Conservation (phyloP, 2,329 filamentous ascomycete genomes). For the Alternaria dauci region DNA sequence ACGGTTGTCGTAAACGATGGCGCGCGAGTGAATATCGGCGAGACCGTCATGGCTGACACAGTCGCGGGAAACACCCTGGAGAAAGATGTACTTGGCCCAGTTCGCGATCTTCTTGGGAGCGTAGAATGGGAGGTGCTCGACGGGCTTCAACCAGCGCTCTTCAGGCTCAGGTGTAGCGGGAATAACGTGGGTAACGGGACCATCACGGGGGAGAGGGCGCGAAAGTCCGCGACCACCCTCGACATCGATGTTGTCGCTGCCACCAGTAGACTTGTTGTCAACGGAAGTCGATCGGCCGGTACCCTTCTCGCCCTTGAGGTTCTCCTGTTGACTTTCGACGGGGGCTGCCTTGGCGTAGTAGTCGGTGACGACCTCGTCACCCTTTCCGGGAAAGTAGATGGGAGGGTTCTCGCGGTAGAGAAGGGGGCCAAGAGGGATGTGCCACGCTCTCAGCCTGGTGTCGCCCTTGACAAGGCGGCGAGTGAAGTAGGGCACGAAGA, state of each 20-base stretch:
- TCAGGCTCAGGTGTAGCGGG: constrained; percentile 38
- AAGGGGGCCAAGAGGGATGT: constrained; percentile 50
- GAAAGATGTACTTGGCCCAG: constrained; percentile 56
- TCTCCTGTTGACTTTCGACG: constrained; percentile 9
- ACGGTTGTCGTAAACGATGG: constrained; percentile 56
- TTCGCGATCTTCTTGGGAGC: constrained; percentile 47
- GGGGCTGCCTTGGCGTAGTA: constrained; percentile 51
- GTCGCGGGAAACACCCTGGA: constrained; percentile 55
- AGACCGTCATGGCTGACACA: constrained; percentile 45
- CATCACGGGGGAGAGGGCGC: constrained; percentile 10
- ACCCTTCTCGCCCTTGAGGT: constrained; percentile 19
- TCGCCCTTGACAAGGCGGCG: constrained; percentile 40
- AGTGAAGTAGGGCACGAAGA: constrained; percentile 42
- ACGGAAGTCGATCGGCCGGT: constrained; percentile 1
- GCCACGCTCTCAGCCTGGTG: constrained; percentile 36
- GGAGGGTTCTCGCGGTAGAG: constrained; percentile 53
- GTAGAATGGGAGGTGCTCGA: constrained; percentile 39
- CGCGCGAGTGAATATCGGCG: constrained; percentile 52
- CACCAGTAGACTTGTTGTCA: constrained; percentile 8
- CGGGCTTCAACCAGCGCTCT: constrained; percentile 48
- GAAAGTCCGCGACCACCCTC: constrained; percentile 15
- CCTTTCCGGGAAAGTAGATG: constrained; percentile 53
- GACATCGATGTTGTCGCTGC: constrained; percentile 9
- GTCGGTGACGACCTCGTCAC: constrained; percentile 50
- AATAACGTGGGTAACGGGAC: constrained; percentile 7